Base-by-base conservation (phyloP, 352 stramenopile species). In the Detonula confervacea region DNA sequence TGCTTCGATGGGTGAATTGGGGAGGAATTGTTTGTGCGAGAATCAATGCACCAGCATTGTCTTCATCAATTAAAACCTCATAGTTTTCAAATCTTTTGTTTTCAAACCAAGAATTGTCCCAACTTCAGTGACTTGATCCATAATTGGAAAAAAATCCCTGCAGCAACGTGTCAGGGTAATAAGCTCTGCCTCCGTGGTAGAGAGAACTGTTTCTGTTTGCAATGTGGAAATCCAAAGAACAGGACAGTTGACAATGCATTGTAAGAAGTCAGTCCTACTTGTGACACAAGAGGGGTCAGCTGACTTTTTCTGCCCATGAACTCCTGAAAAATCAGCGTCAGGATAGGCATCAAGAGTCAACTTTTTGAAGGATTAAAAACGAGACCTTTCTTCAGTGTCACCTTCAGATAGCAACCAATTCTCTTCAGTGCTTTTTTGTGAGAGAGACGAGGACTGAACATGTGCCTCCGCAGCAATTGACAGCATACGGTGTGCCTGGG, bases 1-100 rank as follows among this genome's bases (percentile, higher is more conserved):
- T 82, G n/a, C 73, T 86, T 16, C 81, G n/a, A 16, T 70, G 77
- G 33, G 84, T 90, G 11, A 75, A 39, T 24, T 69, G 27, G 14
- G 46, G 56, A n/a, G 54, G 63, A n/a, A 81, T 61, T 1, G 52
- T 68, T 30, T 78, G 37, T 1, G 60, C 24, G 0, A 69, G 24
- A 30, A 44, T 55, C 11, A 69, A n/a, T 1, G 60, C 60, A 22
- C 60, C 18, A 1, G 22, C 1, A 46, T 69, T 69, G 30, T 59
- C 60, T 24, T 69, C 60, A 25, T 57, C 24, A 18, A 69, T 11
- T 16, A 16, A 33, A 4, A 39, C 24, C 1, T 27, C n/a, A 55
- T 57, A 29, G 2, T 39, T 33, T 6, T 18, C 27, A 18, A 12
- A 27, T 42, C 61, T 20, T 20, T 1, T 2, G 18, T 14, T 37